phyloP scores from a whole-genome alignment of 2,329 filamentous ascomycete genomes.

The Xylaria sp. region DNA sequence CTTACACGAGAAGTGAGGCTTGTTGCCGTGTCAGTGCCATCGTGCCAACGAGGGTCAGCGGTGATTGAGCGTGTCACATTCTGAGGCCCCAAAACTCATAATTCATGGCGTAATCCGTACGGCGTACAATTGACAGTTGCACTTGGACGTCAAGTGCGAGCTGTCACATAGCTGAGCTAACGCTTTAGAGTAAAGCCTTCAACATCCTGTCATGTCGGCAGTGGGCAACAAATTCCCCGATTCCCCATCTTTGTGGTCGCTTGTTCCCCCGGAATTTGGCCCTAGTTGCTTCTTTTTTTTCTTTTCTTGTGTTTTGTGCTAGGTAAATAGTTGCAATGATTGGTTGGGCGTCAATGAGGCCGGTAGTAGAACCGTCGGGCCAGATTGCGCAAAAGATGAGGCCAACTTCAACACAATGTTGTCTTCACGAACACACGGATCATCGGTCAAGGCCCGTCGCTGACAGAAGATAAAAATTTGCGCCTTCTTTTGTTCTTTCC shows the following conservation, averaged over 20 bases:
- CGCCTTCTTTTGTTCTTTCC: too few relatives aligned
- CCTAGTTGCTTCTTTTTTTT: slow-evolving; percentile 13
- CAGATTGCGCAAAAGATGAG: slow-evolving; percentile 46
- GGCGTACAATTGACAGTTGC: slow-evolving; percentile 60
- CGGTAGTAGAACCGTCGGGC: slow-evolving; percentile 41
- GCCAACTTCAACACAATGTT: too few relatives aligned
- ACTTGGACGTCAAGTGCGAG: slow-evolving; percentile 75
- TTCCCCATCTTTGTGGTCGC: not conserved
- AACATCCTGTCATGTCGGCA: slow-evolving; percentile 43
- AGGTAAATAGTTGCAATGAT: slow-evolving; percentile 4
- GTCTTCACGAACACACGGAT: too few relatives aligned
- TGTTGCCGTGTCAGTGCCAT: not conserved
- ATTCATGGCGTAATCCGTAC: slow-evolving; percentile 28
- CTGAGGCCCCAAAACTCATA: too few relatives aligned
- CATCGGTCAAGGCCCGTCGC: too few relatives aligned
- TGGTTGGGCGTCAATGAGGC: slow-evolving; percentile 39
- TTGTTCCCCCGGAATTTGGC: slow-evolving; percentile 35
- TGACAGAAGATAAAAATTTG: too few relatives aligned
- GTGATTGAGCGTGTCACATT: slow-evolving; percentile 33
- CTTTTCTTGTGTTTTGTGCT: not conserved
- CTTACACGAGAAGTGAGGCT: not conserved
- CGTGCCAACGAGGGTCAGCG: slow-evolving; percentile 50
- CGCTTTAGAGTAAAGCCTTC: slow-evolving; percentile 53
- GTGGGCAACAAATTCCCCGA: slow-evolving; percentile 34
- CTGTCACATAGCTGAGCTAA: slow-evolving; percentile 65